Percentiles rank a stretch among this genome's conserved stretches.
These are phyloP conservation scores for Domatiomyces catenatus DNA, from an alignment of 2,329 filamentous ascomycete species.

Conservation along the genomic window DNA sequence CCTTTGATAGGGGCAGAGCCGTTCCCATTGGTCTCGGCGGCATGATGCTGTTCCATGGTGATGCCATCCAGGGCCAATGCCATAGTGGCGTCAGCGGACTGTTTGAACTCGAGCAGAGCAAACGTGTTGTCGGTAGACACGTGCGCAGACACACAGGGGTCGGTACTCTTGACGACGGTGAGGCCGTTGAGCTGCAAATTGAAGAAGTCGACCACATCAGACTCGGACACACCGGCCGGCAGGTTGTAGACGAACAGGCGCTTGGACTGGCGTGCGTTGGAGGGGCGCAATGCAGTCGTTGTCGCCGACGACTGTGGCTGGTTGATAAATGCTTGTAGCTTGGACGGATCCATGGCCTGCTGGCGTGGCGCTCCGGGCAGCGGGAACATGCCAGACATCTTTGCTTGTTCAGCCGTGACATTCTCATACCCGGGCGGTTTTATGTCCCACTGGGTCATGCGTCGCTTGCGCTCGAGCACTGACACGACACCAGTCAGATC, in stretches of 20 bases:
- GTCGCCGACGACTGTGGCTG: constrained; percentile 54
- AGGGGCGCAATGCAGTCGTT: constrained; percentile 55
- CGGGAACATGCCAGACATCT: constrained; percentile 97
- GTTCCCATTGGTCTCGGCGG: constrained; percentile 35
- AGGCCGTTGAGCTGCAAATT: constrained; percentile 94
- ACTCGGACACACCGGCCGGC: constrained; percentile 56
- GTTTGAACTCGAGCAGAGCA: constrained; percentile 82
- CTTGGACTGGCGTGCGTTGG: constrained; percentile 86
- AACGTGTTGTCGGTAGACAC: constrained; percentile 65
- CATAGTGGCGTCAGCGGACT: constrained; percentile 72
- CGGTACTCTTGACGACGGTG: constrained; percentile 69
- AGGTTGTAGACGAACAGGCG: constrained; percentile 79
- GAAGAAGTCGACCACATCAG: constrained; percentile 68
- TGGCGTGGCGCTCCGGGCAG: constrained; percentile 87
- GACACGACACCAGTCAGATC: constrained; percentile 79
- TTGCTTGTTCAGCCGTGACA: constrained; percentile 94
- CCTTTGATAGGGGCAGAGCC: constrained; percentile 37
- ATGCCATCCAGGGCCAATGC: constrained; percentile 82
- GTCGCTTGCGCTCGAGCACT: constrained; percentile 71
- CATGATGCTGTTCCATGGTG: constrained; percentile 61
- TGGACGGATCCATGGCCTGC: constrained; percentile 86
- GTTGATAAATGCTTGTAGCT: constrained; percentile 89
- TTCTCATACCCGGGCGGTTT: constrained; percentile 97
- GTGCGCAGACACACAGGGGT: constrained; percentile 74
- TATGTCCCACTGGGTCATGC: constrained; percentile 98